Percentiles rank a stretch among this genome's conserved stretches.
These are phyloP conservation scores for Hemisphaericaspora xylanilytica DNA, from an alignment of 1,139 yeast genomes.

Conservation along the genomic window DNA sequence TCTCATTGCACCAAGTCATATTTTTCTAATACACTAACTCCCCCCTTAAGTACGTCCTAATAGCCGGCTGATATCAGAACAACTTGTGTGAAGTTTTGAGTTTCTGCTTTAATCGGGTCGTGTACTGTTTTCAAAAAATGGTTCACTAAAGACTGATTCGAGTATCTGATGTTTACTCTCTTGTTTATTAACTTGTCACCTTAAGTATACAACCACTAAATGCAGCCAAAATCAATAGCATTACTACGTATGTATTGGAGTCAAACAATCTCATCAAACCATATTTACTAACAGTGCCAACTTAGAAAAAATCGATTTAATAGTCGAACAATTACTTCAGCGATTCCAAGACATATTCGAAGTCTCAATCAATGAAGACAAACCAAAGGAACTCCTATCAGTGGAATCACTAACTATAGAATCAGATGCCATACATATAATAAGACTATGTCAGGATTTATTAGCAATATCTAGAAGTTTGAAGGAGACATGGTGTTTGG, in stretches of 20 bases:
- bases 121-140: too few species aligned
- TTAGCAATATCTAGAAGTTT: conserved; percentile 47
- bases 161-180: too few species aligned
- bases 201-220: not conserved
- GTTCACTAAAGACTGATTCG: too few species aligned
- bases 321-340: conserved; percentile 41
- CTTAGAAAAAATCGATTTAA: conserved; percentile 35
- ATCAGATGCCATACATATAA: conserved; percentile 50
- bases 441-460: conserved; percentile 53
- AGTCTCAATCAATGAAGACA: conserved; percentile 41
- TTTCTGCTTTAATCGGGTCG: too few species aligned
- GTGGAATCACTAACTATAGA: conserved; percentile 57
- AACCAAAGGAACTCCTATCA: conserved; percentile 50
- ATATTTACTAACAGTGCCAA: conserved; percentile 10
- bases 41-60: too few species aligned
- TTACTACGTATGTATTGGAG: conserved; percentile 37
- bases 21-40: too few species aligned
- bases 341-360: conserved; percentile 47
- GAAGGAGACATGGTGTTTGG: conserved; percentile 58
- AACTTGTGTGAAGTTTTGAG: too few species aligned
- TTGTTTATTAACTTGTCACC: too few species aligned
- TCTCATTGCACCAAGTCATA: too few species aligned
- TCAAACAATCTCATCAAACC: not conserved
- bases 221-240: conserved; percentile 46
- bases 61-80: too few species aligned